A percentile compares a stretch with the other conserved stretches of the same genome.
These are phyloP conservation scores for Jacaranda copaia DNA, from an alignment of 257 asterid species.

Conservation along the genomic window DNA sequence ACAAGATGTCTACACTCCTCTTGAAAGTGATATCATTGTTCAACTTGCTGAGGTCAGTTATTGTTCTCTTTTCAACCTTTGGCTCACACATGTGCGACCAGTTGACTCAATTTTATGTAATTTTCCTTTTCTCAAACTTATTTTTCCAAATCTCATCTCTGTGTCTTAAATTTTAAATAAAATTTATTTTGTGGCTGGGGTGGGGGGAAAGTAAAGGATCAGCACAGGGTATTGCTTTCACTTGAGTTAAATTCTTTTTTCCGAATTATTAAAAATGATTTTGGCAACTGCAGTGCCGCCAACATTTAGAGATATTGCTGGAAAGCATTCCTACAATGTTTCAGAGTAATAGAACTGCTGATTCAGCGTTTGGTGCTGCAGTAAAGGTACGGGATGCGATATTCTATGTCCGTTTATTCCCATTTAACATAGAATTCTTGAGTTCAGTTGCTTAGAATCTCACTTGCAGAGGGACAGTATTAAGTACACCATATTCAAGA, in stretches of 20 bases:
- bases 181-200: neutral
- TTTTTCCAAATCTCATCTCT: neutral
- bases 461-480: conserved; percentile 8
- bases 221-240: conserved; percentile 23
- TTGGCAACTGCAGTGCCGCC: conserved; percentile 74
- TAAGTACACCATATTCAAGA: conserved; percentile 21
- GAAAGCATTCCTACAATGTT: conserved; percentile 94
- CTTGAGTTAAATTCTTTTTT: neutral
- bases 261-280: conserved; percentile 18
- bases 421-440: conserved; percentile 16
- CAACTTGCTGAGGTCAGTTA: conserved; percentile 86
- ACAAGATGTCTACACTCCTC: conserved; percentile 98
- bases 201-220: conserved; percentile 6
- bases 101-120: conserved; percentile 27
- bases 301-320: conserved; percentile 82
- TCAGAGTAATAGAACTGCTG: conserved; percentile 78
- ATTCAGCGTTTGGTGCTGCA: conserved; percentile 96
- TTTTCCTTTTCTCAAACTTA: conserved; percentile 6
- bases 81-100: conserved; percentile 30
- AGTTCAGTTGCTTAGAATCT: conserved; percentile 24
- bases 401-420: neutral
- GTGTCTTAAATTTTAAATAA: neutral
- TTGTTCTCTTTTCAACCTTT: conserved; percentile 29
- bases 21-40: conserved; percentile 88
- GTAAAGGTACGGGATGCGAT: conserved; percentile 63